Base-by-base conservation (phyloP, 306 rosid species). In the Sophora flavescens region DNA sequence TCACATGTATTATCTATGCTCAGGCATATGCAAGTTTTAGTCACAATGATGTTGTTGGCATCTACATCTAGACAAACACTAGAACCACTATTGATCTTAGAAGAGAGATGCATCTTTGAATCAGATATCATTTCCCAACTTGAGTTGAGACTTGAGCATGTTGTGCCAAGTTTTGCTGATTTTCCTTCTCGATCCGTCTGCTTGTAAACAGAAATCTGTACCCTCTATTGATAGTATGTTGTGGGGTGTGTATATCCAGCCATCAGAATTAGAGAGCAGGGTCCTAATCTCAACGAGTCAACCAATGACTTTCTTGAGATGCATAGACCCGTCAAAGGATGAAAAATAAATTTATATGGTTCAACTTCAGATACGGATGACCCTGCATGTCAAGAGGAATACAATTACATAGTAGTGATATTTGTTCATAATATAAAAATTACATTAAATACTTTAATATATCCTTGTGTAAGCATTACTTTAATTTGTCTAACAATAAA, bases 201-300 rank as follows among this genome's bases (percentile, higher is more conserved):
- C 93, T 78, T 88, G 91, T 73, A 93, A 36, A 84, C 97, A 93
- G 67, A 86, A 88, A 79, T 85, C 30, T 1, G 95, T 93, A 26
- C 95, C 95, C 84, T 69, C 85, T 0, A 85, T 17, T n/a, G 80
- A 65, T 45, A 93, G 62, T 45, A 35, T 78, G 15, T 89, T 88
- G 6, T 82, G 84, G 7, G 88, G 68, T 0, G 90, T 74, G 83
- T 82, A 90, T 2, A 42, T 71, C 97, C 98, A 91, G 6, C 53
- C 73, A 44, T 90, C 97, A 14, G 98, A 78, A 18, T 59, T 70
- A 5, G 87, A n/a, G n/a, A 39, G 76, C 98, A 91, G 16, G 86
- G 80, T 52, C 97, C 98, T 53, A 91, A 51, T 13, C 16, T 85
- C 68, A 87, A 70, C 11, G 89, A 87, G 4, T 83, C 89, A 41